Evolutionary conservation across 345 rosid genomes (phyloP), one percentile per base, ranked within the genome.

Genomic region (Tarenaya hassleriana): DNA sequence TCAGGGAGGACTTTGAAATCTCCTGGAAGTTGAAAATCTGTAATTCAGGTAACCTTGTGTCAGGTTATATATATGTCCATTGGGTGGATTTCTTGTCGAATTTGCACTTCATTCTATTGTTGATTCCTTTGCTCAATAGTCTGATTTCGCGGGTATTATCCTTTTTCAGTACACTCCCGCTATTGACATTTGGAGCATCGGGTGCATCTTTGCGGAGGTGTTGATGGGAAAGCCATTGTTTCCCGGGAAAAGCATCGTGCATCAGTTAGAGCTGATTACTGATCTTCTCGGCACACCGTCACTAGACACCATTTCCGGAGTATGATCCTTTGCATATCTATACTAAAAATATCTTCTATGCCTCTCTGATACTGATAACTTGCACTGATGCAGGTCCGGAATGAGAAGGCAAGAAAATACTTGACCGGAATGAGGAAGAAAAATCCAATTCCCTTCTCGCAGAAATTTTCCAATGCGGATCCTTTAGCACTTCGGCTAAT

Each of bases 1-100:
- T 92, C 70, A 92, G 98, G 98, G 95, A 88, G 94, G 95, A 81
- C 83, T 84, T 71, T 88, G 95, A 91, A 76, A 90, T 84, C 90
- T 85, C 95, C 84, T 79, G 86, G 96, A 84, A 79, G 98, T 88
- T 84, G 95, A 84, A 79, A 71, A 56, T 75, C 94, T 87, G 66
- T 84, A 77, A 66, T 77, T 77, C 95, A 85, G 94, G 95, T 88
- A 92, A 84, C 65, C 16, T 76, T 80, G 84, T 77, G 52, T 52
- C 64, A 59, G 70, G 70, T 66, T 66, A 59, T n/a, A n/a, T n/a
- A n/a, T n/a, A n/a, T 66, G 70, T 52, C n/a, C 60, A 66, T 66
- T 66, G 60, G 52, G 60, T 58, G 70, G 54, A 46, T 65, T 47
- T 21, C 52, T 52, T 32, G 58, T 64, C 55, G 52, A 73, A 47